Evolutionary conservation across 2,329 filamentous ascomycete genomes (phyloP).

Genomic region (Coniochaeta prunicola): DNA sequence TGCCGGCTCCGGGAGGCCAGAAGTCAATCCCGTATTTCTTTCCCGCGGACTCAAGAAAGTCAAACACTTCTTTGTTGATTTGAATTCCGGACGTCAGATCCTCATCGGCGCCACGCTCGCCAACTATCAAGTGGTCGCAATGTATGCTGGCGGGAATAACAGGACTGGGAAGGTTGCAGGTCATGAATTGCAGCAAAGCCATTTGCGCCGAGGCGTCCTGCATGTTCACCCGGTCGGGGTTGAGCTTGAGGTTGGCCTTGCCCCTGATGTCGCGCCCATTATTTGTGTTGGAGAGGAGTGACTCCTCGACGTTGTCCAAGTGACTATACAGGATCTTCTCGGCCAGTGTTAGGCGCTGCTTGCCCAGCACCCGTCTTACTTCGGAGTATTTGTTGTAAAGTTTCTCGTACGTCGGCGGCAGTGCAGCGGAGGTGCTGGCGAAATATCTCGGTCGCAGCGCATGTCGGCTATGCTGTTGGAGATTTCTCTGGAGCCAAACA

Average conservation of each 20-base stretch:
- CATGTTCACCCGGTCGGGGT: constrained; percentile 97
- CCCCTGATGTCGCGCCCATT: constrained; percentile 81
- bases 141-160: constrained; percentile 96
- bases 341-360: constrained; percentile 69
- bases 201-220: constrained; percentile 98
- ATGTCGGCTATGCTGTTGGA: constrained; percentile 23
- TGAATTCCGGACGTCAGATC: constrained; percentile 81
- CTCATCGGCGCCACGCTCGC: constrained; percentile 78
- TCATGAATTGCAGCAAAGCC: constrained; percentile 98
- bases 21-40: constrained; percentile 93
- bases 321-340: constrained; percentile 99
- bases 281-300: constrained; percentile 72
- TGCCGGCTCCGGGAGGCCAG: constrained; percentile 88
- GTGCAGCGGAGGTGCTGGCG: constrained; percentile 29
- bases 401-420: constrained; percentile 71
- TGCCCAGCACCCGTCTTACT: constrained; percentile 66
- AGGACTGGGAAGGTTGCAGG: constrained; percentile 79
- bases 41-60: constrained; percentile 88
- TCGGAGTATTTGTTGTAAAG: constrained; percentile 70
- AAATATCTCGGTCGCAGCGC: constrained; percentile 21
- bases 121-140: constrained; percentile 98
- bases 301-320: constrained; percentile 82
- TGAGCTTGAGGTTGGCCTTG: constrained; percentile 88
- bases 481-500: constrained; percentile 23
- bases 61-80: constrained; percentile 94